Evolutionary conservation across 768 basidiomycete species (phyloP).

Genomic region (Boletus reticulatus): DNA sequence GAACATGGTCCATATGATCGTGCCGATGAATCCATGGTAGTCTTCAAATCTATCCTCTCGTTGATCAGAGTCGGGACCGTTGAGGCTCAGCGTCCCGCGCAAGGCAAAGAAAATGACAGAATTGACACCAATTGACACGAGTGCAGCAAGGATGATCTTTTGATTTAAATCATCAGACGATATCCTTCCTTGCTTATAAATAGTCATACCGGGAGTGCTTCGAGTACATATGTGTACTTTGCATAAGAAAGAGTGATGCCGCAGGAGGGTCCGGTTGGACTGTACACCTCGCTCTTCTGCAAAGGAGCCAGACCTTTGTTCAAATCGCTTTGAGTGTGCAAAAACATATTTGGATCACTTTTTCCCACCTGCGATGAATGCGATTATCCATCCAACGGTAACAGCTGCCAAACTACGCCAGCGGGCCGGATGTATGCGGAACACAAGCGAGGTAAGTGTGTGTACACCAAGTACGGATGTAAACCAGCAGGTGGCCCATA

Average conservation of each 20-base stretch:
- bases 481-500: conserved; percentile 62
- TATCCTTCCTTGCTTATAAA: not conserved
- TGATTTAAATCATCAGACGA: conserved; percentile 3
- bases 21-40: conserved; percentile 59
- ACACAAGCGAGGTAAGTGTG: conserved; percentile 63
- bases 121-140: conserved; percentile 56
- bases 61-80: conserved; percentile 44
- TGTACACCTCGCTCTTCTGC: conserved; percentile 44
- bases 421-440: conserved; percentile 50
- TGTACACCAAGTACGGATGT: conserved; percentile 63
- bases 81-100: conserved; percentile 52
- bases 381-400: conserved; percentile 51
- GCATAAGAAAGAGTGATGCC: conserved; percentile 44
- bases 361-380: conserved; percentile 50
- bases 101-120: conserved; percentile 61
- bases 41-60: conserved; percentile 43
- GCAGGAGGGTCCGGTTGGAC: conserved; percentile 50
- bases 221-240: conserved; percentile 47
- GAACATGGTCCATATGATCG: conserved; percentile 66
- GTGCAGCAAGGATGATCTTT: conserved; percentile 58
- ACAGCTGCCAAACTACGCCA: conserved; percentile 45
- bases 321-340: not conserved
- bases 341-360: not conserved
- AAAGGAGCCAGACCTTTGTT: conserved; percentile 39
- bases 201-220: conserved; percentile 57